Conservation (phyloP, 805 yeast genomes). For the Cyberlindnera lachancei region DNA sequence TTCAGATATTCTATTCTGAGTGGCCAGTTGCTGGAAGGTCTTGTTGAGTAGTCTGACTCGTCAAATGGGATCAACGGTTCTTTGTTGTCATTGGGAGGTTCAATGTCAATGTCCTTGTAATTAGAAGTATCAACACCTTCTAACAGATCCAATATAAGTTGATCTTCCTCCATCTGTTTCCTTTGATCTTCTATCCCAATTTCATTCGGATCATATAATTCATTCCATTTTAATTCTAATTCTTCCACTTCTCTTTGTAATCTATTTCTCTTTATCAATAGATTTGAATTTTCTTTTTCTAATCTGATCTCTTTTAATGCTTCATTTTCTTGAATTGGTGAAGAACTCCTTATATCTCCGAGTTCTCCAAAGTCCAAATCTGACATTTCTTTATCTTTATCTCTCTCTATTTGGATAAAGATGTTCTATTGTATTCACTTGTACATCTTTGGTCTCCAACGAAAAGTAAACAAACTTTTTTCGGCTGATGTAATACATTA, state of each 20-base stretch:
- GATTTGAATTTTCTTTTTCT: constrained; percentile 7
- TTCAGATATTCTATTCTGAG: constrained; percentile 14
- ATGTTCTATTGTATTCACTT: no score
- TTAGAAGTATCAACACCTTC: not conserved
- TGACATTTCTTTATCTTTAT: no score
- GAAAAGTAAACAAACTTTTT: no score
- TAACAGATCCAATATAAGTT: constrained; percentile 8
- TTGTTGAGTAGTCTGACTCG: constrained; percentile 10
- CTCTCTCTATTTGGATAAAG: no score
- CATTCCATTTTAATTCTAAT: constrained; percentile 17
- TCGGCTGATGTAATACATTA: no score
- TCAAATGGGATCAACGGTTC: constrained; percentile 8
- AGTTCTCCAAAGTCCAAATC: not conserved
- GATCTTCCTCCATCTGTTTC: constrained; percentile 6
- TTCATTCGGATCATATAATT: no score
- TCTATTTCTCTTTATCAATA: constrained; percentile 7
- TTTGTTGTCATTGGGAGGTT: constrained; percentile 1
- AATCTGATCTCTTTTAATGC: constrained; percentile 8
- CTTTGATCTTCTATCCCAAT: no score
- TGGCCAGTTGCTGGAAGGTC: constrained; percentile 19
- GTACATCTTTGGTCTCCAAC: no score
- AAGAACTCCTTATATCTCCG: constrained; percentile 6
- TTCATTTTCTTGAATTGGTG: constrained; percentile 15
- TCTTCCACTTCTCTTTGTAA: constrained; percentile 13
- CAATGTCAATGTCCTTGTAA: constrained; percentile 1